A percentile compares a stretch with the other conserved stretches of the same genome.
These are phyloP conservation scores for Stachybotrys echinatus DNA, from an alignment of 2,329 filamentous ascomycete genomes.

Conservation along the genomic window DNA sequence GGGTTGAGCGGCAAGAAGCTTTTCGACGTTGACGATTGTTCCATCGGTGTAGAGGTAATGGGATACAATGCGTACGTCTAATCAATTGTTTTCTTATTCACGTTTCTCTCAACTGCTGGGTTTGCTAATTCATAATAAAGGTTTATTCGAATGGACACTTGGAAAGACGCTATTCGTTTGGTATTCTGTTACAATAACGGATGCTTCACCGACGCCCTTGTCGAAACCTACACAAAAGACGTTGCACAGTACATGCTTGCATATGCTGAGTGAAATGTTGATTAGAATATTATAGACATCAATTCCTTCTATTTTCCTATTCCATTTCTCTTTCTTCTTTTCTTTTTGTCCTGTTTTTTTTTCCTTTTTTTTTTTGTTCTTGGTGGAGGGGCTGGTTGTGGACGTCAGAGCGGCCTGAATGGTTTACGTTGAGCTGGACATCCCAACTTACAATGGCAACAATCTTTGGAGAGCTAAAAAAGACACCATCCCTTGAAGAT, in stretches of 20 bases:
- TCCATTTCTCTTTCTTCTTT: too few relatives aligned
- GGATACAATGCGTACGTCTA: background rate
- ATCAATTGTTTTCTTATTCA: background rate
- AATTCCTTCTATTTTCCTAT: too few relatives aligned
- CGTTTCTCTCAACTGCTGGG: background rate
- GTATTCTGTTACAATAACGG: slow-evolving; percentile 1
- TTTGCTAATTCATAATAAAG: background rate
- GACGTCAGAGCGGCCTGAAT: too few relatives aligned
- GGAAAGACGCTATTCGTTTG: background rate
- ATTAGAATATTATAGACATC: background rate
- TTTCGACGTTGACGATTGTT: slow-evolving; percentile 1
- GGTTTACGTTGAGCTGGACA: too few relatives aligned
- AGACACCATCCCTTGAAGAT: too few relatives aligned
- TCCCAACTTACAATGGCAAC: too few relatives aligned
- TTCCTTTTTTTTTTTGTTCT: too few relatives aligned
- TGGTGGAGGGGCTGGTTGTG: too few relatives aligned
- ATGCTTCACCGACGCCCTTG: background rate
- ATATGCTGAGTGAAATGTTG: background rate
- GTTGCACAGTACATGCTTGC: slow-evolving; percentile 1
- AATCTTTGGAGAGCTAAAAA: too few relatives aligned
- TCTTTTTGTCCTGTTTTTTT: too few relatives aligned
- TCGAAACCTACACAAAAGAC: background rate
- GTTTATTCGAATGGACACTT: background rate
- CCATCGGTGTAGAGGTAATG: background rate
- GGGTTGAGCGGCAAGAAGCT: slow-evolving; percentile 1